phyloP scores from a whole-genome alignment of 2,329 filamentous ascomycete species.

The Penicillium oxalicum region DNA sequence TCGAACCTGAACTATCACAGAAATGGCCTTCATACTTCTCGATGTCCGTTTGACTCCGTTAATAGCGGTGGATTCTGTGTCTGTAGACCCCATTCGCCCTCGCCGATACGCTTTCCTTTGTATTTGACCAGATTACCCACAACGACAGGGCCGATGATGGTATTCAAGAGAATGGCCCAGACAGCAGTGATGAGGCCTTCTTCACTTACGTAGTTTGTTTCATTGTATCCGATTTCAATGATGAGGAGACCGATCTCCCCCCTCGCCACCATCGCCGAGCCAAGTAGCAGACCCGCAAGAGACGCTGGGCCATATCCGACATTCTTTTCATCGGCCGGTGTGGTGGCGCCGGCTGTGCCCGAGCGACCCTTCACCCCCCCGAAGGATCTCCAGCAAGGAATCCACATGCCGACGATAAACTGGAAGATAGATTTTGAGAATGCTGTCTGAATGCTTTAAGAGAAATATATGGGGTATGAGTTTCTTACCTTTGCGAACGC shows the following conservation, averaged over 20 bases:
- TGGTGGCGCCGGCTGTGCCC: background rate
- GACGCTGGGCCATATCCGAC: slow-evolving; percentile 9
- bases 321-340: background rate
- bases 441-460: too few species aligned
- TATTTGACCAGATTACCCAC: slow-evolving; percentile 25
- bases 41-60: background rate
- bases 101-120: slow-evolving; percentile 17
- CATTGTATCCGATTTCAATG: slow-evolving; percentile 29
- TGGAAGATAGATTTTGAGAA: background rate
- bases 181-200: slow-evolving; percentile 19
- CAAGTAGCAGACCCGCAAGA: slow-evolving; percentile 23
- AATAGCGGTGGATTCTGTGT: background rate
- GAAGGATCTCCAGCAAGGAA: slow-evolving; percentile 18
- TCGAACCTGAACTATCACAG: background rate
- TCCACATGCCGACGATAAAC: slow-evolving; percentile 26
- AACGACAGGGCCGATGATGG: slow-evolving; percentile 25
- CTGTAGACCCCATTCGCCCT: slow-evolving; percentile 26
- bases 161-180: slow-evolving; percentile 31
- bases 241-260: slow-evolving; percentile 31
- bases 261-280: slow-evolving; percentile 30
- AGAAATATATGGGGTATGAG: too few species aligned
- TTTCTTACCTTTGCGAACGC: slow-evolving; percentile 23
- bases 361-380: background rate
- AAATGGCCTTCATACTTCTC: background rate
- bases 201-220: slow-evolving; percentile 20